A percentile compares a stretch with the other conserved stretches of the same genome.
These are phyloP conservation scores for Cystofilobasidium macerans DNA, from an alignment of 768 basidiomycete genomes.

Conservation along the genomic window DNA sequence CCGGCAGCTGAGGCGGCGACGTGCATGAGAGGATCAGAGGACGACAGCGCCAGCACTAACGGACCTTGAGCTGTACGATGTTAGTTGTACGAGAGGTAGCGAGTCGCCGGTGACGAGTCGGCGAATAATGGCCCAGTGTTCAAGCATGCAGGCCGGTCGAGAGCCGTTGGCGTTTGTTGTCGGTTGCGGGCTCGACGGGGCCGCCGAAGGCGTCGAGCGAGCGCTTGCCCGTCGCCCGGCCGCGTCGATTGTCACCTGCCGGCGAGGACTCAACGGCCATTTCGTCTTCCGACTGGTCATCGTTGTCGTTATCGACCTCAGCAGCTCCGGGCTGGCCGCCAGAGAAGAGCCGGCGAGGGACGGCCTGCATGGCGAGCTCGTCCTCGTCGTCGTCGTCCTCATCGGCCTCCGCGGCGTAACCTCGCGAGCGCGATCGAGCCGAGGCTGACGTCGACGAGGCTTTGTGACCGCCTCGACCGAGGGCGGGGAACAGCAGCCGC, in stretches of 20 bases:
- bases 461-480: neutral
- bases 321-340: neutral
- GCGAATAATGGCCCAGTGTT: too few relatives aligned
- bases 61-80: too few relatives aligned
- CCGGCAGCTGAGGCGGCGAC: too few relatives aligned
- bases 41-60: too few relatives aligned
- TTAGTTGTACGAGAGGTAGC: too few relatives aligned
- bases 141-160: neutral
- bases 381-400: slow-evolving; percentile 16
- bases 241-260: neutral
- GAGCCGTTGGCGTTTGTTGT: neutral
- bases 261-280: neutral
- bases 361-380: neutral
- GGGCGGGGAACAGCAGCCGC: slow-evolving; percentile 15
- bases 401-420: slow-evolving; percentile 1
- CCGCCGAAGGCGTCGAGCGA: neutral
- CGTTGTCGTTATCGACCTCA: neutral
- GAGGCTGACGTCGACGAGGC: neutral
- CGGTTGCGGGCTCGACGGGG: neutral
- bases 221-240: neutral
- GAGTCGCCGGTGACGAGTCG: too few relatives aligned
- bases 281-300: neutral
- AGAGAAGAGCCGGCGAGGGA: slow-evolving; percentile 3
- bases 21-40: too few relatives aligned
- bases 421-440: neutral